Conservation (phyloP, 2,329 filamentous ascomycete species). For the Daldinia sp. region DNA sequence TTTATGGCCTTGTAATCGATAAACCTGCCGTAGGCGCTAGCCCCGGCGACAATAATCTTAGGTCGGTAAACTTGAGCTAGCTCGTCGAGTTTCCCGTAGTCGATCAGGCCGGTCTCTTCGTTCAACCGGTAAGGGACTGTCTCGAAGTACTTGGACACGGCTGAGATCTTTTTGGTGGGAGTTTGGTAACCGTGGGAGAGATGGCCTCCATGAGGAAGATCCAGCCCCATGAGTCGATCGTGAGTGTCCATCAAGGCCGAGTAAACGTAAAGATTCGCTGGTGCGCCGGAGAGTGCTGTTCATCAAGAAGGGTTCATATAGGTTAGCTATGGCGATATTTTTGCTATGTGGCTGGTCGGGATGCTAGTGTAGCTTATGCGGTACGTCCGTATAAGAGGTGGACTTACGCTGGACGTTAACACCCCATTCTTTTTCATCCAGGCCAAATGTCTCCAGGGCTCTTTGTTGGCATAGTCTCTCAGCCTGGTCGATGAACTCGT, state of each 20-base stretch:
- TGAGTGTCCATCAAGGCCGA: constrained; percentile 92
- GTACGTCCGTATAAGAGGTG: too few relatives aligned
- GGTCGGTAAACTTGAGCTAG: constrained; percentile 89
- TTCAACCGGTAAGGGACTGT: constrained; percentile 94
- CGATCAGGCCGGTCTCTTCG: constrained; percentile 89
- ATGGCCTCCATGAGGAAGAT: constrained; percentile 95
- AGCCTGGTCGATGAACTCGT: constrained; percentile 92
- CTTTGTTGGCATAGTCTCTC: constrained; percentile 90
- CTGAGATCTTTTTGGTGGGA: constrained; percentile 93
- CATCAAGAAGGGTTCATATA: constrained; percentile 16
- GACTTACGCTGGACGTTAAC: constrained; percentile 89
- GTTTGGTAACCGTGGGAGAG: constrained; percentile 98
- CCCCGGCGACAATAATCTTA: constrained; percentile 91
- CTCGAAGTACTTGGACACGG: constrained; percentile 98
- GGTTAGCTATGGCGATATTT: constrained; percentile 16
- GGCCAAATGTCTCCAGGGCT: constrained; percentile 84
- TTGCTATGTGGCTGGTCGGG: background rate
- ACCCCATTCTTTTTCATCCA: constrained; percentile 89
- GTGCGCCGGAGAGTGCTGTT: constrained; percentile 76
- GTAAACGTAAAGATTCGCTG: constrained; percentile 89
- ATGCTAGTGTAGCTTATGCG: too few relatives aligned
- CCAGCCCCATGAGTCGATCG: constrained; percentile 95
- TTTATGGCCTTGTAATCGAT: constrained; percentile 96
- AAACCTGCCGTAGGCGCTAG: constrained; percentile 93
- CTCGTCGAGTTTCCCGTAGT: constrained; percentile 92